phyloP scores from a whole-genome alignment of 208 protist genomes.

The Angomonas desouzai region DNA sequence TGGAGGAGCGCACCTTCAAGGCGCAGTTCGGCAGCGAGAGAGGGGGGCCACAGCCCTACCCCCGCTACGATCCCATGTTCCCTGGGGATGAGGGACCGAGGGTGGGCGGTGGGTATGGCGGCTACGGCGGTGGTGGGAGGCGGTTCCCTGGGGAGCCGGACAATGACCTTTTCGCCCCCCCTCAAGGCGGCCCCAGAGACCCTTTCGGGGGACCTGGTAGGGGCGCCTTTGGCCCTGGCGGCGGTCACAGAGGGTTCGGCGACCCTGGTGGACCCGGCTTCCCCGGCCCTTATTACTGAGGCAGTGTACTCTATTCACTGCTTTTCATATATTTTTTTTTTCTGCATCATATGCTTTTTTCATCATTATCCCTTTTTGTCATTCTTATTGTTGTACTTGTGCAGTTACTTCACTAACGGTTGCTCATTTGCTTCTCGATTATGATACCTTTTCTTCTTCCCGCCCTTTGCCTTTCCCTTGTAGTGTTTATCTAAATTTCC shows the following conservation, averaged over 20 bases:
- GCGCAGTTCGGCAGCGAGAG: neutral
- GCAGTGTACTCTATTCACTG: no score
- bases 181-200: slow-evolving; percentile 14
- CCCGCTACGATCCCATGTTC: slow-evolving; percentile 82
- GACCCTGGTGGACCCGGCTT: neutral
- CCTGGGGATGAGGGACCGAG: slow-evolving; percentile 39
- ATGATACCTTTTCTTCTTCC: neutral
- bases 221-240: slow-evolving; percentile 9
- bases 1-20: slow-evolving; percentile 43
- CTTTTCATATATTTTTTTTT: slow-evolving; percentile 5
- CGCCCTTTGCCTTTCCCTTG: slow-evolving; percentile 2
- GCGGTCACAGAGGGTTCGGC: neutral
- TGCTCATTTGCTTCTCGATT: neutral
- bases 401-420: neutral
- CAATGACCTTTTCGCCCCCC: slow-evolving; percentile 56
- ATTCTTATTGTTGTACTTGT: neutral
- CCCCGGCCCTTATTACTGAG: neutral
- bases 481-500: no score
- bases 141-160: slow-evolving; percentile 79
- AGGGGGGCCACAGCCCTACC: slow-evolving; percentile 17
- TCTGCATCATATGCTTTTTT: neutral
- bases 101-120: no score
- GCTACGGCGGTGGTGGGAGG: slow-evolving; percentile 7
- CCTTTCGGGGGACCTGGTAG: slow-evolving; percentile 8
- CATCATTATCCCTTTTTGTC: neutral